Percentiles rank a stretch among this genome's conserved stretches.
Evolutionary conservation across 2,329 filamentous ascomycete species (phyloP).

Genomic region (Niveomyces coronatus): DNA sequence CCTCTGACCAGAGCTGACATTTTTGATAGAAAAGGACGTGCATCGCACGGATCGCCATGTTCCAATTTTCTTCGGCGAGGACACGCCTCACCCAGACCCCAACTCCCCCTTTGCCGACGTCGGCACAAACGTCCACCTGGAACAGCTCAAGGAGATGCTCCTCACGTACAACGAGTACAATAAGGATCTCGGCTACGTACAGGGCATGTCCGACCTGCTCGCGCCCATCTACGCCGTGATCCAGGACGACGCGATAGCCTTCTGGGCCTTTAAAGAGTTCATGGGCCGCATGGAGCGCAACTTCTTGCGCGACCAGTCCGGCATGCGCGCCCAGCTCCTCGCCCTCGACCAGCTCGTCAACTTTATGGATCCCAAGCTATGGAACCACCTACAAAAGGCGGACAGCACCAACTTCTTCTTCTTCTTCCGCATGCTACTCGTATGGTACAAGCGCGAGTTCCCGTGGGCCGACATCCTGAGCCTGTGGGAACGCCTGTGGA

Average conservation of each 20-base stretch:
- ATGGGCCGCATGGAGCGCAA: conserved; percentile 99
- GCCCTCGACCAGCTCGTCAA: conserved; percentile 92
- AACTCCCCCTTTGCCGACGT: conserved; percentile 87
- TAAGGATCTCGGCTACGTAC: conserved; percentile 87
- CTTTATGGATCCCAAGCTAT: conserved; percentile 92
- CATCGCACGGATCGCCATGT: conserved; percentile 93
- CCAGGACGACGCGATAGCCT: conserved; percentile 93
- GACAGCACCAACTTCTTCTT: conserved; percentile 99
- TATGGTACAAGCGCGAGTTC: conserved; percentile 99
- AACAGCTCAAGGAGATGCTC: conserved; percentile 99
- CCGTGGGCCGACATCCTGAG: conserved; percentile 76
- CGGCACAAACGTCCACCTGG: conserved; percentile 93
- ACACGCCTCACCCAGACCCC: conserved; percentile 91
- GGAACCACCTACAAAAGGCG: conserved; percentile 76
- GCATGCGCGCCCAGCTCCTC: conserved; percentile 85
- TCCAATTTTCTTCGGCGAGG: conserved; percentile 91
- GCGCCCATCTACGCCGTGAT: conserved; percentile 94
- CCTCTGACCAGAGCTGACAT: conserved; percentile 12
- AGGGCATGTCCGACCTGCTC: conserved; percentile 96
- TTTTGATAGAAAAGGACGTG: conserved; percentile 80
- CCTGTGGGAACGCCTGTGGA: conserved; percentile 92
- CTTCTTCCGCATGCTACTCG: conserved; percentile 97
- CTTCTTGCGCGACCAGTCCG: conserved; percentile 88
- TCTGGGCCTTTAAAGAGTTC: conserved; percentile 92
- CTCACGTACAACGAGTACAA: conserved; percentile 99